A percentile compares a stretch with the other conserved stretches of the same genome.
Evolutionary conservation across 2,329 filamentous ascomycete species (phyloP).

Genomic region (Arthroderma uncinatum): DNA sequence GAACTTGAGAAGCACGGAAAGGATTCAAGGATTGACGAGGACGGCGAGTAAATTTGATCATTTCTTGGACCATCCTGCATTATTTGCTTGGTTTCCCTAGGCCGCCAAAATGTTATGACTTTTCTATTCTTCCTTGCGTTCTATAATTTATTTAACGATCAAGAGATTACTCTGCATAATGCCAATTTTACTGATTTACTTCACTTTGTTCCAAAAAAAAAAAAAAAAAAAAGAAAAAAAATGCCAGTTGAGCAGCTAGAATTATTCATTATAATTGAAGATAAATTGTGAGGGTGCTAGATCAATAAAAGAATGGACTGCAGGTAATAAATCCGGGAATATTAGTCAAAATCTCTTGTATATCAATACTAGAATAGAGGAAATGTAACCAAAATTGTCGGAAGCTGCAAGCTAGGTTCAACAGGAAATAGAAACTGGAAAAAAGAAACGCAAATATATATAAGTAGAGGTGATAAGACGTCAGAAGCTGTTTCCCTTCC

Average conservation of each 20-base stretch:
- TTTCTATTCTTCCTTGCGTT: neutral
- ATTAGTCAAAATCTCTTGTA: no score
- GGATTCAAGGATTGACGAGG: constrained; percentile 45
- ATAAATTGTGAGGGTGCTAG: no score
- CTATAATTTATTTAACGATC: neutral
- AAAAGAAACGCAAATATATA: no score
- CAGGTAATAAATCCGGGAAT: no score
- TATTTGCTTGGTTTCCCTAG: neutral
- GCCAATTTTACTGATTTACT: neutral
- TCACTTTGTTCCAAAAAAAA: neutral
- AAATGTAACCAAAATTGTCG: no score
- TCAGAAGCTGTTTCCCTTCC: neutral
- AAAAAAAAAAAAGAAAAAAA: neutral
- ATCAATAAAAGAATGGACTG: no score
- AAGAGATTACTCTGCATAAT: neutral
- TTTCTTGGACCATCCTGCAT: neutral
- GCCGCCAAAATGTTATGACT: constrained; percentile 1
- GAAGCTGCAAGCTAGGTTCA: no score
- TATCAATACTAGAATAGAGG: no score
- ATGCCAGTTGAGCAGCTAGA: neutral
- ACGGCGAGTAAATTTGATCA: constrained; percentile 37
- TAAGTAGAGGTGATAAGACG: no score
- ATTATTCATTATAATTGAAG: no score
- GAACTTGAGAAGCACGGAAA: constrained; percentile 46
- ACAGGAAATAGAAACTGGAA: no score